Base-by-base conservation (phyloP, 1,284 basidiomycete genomes). In the Ustilago loliicola region DNA sequence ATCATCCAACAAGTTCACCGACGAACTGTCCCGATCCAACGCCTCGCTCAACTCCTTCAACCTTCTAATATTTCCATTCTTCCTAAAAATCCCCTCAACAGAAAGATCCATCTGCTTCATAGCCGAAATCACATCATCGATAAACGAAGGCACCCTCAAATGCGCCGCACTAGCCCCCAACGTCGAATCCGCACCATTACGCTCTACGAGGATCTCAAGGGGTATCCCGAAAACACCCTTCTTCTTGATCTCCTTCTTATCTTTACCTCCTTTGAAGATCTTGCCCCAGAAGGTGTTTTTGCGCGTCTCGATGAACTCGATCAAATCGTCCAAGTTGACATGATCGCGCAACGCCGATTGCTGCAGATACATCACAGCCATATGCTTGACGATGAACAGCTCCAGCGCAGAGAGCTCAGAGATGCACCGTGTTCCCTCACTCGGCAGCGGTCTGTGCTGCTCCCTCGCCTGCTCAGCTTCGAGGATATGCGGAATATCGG, bases 81-180 rank as follows among this genome's bases (percentile, higher is more conserved):
- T 96, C 61, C 96, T 91, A 90, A 99, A 99, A 75, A 99, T 97
- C 70, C 96, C 96, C 87, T 99, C 97, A 42, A 99, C 90, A 5
- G 96, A 98, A 93, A 99, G 94, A 87, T 99, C 96, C 96, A 98
- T 98, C 87, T 98, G 96, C 85, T 93, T 91, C 96, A 99, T 98
- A 3, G 97, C 95, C 61, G 94, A 96, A 47, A 99, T 91, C 62
- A 98, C 93, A 84, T 99, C 97, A 86, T 99, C 97, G 71, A 99
- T 93, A 86, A 99, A 98, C 86, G 94, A 97, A 8, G 96, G 96
- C 30, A 99, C 92, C 77, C 94, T 90, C 73, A 99, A 86, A 23
- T 93, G 91, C 45, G 91, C 91, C 23, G 93, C 91, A n/a, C 94
- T 93, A 29, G 94, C 93, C 30, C 95, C 95, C 61, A 95, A 90